Conservation (phyloP, 345 rosid species). For the Alliaria petiolata region DNA sequence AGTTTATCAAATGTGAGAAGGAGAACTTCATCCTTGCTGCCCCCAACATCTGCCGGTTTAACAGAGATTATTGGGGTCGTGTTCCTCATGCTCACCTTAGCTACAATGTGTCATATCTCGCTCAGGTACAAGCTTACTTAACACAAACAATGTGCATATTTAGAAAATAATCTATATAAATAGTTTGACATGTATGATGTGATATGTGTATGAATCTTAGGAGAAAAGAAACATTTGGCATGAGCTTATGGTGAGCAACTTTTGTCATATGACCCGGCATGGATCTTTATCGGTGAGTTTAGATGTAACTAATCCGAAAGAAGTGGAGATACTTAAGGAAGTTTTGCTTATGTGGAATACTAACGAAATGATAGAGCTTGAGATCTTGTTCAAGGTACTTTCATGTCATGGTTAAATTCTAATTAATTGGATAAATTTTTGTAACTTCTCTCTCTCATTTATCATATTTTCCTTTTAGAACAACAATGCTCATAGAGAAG, state of each 20-base stretch:
- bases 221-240: constrained; percentile 1
- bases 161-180: not conserved
- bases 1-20: not conserved
- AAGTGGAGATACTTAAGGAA: constrained; percentile 10
- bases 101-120: not conserved
- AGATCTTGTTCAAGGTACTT: too few species aligned
- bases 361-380: too few species aligned
- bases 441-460: too few species aligned
- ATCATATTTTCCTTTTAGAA: too few species aligned
- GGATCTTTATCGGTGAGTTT: constrained; percentile 12
- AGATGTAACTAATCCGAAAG: not conserved
- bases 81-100: not conserved
- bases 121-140: constrained; percentile 14
- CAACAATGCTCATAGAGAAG: too few species aligned
- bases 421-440: too few species aligned
- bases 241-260: not conserved
- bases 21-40: not conserved
- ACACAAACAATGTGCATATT: not conserved
- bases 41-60: not conserved
- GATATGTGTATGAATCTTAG: constrained; percentile 1
- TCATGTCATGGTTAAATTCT: too few species aligned
- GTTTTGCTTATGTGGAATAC: constrained; percentile 8
- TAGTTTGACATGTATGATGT: not conserved
- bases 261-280: not conserved
- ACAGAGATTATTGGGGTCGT: not conserved